A percentile compares a stretch with the other conserved stretches of the same genome.
Conservation (phyloP, 2,329 filamentous ascomycete genomes). For the Exophiala spinifera region DNA sequence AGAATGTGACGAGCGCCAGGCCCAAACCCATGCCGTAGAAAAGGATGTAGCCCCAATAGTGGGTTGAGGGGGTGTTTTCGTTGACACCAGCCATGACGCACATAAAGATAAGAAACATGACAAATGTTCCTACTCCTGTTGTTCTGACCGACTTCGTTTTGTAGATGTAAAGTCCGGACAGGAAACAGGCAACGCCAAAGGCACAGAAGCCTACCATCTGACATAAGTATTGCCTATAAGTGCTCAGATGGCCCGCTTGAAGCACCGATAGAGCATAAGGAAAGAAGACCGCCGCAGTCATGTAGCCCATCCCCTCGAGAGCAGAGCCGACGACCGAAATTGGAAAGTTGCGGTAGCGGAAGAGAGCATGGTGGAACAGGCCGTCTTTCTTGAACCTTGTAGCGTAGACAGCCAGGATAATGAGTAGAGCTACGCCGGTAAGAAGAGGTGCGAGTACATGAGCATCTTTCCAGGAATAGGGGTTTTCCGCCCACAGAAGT, state of each 20-base stretch:
- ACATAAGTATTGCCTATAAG: conserved; percentile 12
- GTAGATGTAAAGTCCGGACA: conserved; percentile 10
- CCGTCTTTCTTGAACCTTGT: conserved; percentile 54
- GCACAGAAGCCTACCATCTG: conserved; percentile 11
- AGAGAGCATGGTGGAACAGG: conserved; percentile 45
- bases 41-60: conserved; percentile 18
- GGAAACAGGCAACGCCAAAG: conserved; percentile 6
- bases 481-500: conserved; percentile 56
- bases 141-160: conserved; percentile 15
- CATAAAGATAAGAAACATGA: conserved; percentile 9
- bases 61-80: conserved; percentile 5
- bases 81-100: conserved; percentile 7
- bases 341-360: conserved; percentile 57
- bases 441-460: conserved; percentile 52
- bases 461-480: conserved; percentile 51
- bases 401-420: conserved; percentile 51
- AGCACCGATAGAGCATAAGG: conserved; percentile 8
- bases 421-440: conserved; percentile 44
- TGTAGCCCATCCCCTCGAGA: conserved; percentile 11
- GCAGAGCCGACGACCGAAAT: conserved; percentile 4
- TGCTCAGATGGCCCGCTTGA: conserved; percentile 8
- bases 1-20: conserved; percentile 9
- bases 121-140: conserved; percentile 5
- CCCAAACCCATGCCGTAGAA: conserved; percentile 13
- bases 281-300: conserved; percentile 8